These are phyloP conservation scores for Aspergillus costaricaensis DNA, from an alignment of 2,329 filamentous ascomycete species.

Conservation along the genomic window DNA sequence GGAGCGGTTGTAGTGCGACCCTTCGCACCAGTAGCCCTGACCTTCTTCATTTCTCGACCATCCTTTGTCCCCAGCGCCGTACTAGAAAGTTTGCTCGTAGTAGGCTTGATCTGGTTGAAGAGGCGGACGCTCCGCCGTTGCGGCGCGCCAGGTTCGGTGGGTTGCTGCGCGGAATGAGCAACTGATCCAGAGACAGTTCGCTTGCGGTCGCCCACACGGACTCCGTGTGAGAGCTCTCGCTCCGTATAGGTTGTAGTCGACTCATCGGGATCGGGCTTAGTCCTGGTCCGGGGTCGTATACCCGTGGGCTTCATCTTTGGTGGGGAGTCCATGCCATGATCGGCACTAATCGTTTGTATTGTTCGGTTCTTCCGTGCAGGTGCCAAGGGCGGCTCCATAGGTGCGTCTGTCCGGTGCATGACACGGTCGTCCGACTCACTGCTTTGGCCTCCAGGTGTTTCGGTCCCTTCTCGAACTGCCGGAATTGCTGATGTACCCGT, in stretches of 20 bases:
- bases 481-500: constrained; percentile 27
- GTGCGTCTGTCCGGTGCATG: constrained; percentile 34
- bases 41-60: constrained; percentile 78
- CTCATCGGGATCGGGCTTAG: constrained; percentile 44
- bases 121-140: constrained; percentile 73
- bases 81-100: constrained; percentile 63
- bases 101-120: constrained; percentile 69
- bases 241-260: constrained; percentile 35
- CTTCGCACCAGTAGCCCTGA: constrained; percentile 72
- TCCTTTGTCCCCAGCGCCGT: constrained; percentile 61
- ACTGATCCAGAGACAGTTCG: constrained; percentile 86
- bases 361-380: constrained; percentile 55
- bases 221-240: constrained; percentile 33
- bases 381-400: constrained; percentile 48
- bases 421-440: constrained; percentile 45
- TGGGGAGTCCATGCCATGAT: constrained; percentile 57
- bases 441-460: constrained; percentile 62
- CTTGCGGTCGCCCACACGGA: constrained; percentile 67
- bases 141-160: constrained; percentile 64
- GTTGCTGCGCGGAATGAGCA: constrained; percentile 54
- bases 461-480: constrained; percentile 57
- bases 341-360: constrained; percentile 54
- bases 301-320: constrained; percentile 64
- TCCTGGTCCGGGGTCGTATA: constrained; percentile 45
- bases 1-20: constrained; percentile 66